Evolutionary conservation across 805 yeast genomes (phyloP), one percentile per base, ranked within the genome.

Genomic region (Sugiyamaella qingdaonensis): DNA sequence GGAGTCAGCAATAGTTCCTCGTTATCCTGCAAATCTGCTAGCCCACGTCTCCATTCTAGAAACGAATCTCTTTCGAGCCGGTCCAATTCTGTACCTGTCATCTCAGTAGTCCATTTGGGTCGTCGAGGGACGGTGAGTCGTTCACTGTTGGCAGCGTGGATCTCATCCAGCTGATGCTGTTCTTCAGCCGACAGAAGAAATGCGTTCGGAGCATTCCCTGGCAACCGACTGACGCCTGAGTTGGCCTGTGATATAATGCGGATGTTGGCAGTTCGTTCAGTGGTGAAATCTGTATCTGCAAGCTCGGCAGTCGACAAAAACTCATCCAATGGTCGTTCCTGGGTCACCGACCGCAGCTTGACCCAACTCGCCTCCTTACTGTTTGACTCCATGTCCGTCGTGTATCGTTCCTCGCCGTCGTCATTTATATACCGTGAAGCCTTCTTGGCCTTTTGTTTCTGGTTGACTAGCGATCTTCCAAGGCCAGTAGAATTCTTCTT

Each of bases 241-340:
- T 16, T 53, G 72, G 76, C 68, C 54, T 87, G 84, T 65, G 85
- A 81, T 61, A 94, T 84, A 62, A 94, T 88, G 63, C 85, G 86
- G 55, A 94, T 91, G 60, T 85, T 88, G 45, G 85, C 82, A 54
- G 83, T 78, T 64, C 85, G 83, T 60, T 92, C 97, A 2, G 98
- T 97, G 8, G 96, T 84, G 72, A 94, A 94, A 72, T 94, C 98
- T 18, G 92, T 90, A 66, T 90, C 96, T 1, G 97, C 97, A 54
- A 94, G 78, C 68, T 89, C 96, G 0, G 99, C 99, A 7, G 97
- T 92, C 64, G 84, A 86, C 64, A 94, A 78, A 69, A 94, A 91
- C 71, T 94, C 99, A 71, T 94, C 98, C 53, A 94, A 72, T 1
- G 97, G 85, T 61, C 86, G 81, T 68, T 94, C 98, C 64, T 94